Base-by-base conservation (phyloP, 768 basidiomycete genomes). In the Leccinum subgranulosum region DNA sequence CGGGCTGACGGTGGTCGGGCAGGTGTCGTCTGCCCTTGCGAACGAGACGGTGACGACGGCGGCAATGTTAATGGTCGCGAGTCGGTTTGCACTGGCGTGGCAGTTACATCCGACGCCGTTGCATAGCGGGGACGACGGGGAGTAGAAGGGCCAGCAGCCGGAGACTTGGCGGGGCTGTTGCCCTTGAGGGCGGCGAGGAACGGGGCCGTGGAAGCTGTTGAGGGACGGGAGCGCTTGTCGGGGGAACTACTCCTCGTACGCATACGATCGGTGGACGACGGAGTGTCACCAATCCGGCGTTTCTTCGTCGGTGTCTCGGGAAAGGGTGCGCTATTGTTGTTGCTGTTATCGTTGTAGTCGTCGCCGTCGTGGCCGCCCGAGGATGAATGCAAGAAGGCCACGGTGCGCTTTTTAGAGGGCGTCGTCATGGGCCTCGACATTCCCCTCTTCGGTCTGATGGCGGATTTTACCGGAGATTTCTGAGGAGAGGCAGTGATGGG, bases 221-320 rank as follows among this genome's bases (percentile, higher is more conserved):
- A 36, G 6, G 34, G 34, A 36, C 34, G 34, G n/a, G 41, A 31
- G 21, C 31, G 56, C 36, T 59, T 65, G 0, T 57, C 12, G 6
- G 62, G 60, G 11, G 65, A 66, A 27, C 15, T 47, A 12, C 53
- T 60, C 7, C 60, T 59, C 14, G 58, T 41, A 9, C 39, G 19
- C 39, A 41, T 54, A 17, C 58, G 53, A 41, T 68, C 67, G 27
- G 28, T 39, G 3, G 59, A 60, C 2, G 55, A 54, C 29, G 60
- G 51, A 9, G 61, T 49, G 9, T 71, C 71, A 3, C 39, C 39
- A 41, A 70, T 49, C 53, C 72, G 78, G 36, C 71, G 71, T 61
- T 69, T 77, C 59, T 81, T 81, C 33, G 71, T 74, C 0, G 80
- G 81, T 6, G 81, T 76, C 51, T 73, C 69, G 5, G 77, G 76